Evolutionary conservation across 495 filamentous ascomycete species (phyloP).

Genomic region (Clohesyomyces aquaticus): DNA sequence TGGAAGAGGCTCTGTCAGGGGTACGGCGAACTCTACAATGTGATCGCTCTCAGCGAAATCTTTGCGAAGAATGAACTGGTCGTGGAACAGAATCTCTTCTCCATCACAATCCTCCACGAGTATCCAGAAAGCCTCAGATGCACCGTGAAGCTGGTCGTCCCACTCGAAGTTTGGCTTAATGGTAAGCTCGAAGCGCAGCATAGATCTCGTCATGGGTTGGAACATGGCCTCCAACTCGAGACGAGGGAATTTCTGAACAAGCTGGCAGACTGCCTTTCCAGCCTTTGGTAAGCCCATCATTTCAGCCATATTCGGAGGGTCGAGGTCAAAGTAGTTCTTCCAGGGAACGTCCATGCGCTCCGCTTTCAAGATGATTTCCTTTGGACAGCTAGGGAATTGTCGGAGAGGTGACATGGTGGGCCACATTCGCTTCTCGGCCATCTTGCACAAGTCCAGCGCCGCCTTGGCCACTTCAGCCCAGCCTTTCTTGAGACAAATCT

Average conservation of each 20-base stretch:
- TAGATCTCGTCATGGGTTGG: slow-evolving; percentile 91
- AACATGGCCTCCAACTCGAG: slow-evolving; percentile 90
- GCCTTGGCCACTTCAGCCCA: slow-evolving; percentile 94
- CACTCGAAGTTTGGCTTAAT: slow-evolving; percentile 96
- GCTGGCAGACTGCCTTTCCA: slow-evolving; percentile 78
- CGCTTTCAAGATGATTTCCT: slow-evolving; percentile 86
- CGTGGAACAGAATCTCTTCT: slow-evolving; percentile 93
- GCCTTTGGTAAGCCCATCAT: slow-evolving; percentile 89
- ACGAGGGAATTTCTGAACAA: slow-evolving; percentile 91
- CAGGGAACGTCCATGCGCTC: slow-evolving; percentile 95
- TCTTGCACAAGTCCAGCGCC: slow-evolving; percentile 94
- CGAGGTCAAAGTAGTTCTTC: slow-evolving; percentile 90
- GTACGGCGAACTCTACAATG: slow-evolving; percentile 94
- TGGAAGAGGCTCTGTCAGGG: slow-evolving; percentile 96
- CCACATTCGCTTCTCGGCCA: slow-evolving; percentile 99
- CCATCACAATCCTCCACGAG: slow-evolving; percentile 96
- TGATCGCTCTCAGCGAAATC: slow-evolving; percentile 93
- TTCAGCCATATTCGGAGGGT: slow-evolving; percentile 96
- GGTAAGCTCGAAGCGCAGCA: slow-evolving; percentile 91
- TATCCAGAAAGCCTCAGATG: slow-evolving; percentile 93
- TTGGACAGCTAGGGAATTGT: slow-evolving; percentile 76
- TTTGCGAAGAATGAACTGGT: slow-evolving; percentile 87
- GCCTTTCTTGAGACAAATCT: slow-evolving; percentile 93
- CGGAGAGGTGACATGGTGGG: slow-evolving; percentile 94
- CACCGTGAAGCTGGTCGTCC: slow-evolving; percentile 87